Conservation (phyloP, 495 filamentous ascomycete genomes). For the Penicillium verhagenii region DNA sequence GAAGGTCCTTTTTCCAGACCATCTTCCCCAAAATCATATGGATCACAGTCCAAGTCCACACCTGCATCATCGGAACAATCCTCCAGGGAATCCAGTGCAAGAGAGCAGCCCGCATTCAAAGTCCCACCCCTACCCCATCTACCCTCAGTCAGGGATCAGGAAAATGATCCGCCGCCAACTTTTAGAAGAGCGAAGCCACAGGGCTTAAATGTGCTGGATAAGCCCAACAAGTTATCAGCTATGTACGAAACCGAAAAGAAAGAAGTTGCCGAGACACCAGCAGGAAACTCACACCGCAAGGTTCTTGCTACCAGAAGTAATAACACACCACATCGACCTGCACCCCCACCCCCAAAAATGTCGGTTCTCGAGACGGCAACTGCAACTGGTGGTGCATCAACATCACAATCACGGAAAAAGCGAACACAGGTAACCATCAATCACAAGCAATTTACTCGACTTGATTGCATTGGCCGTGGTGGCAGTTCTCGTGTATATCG, state of each 20-base stretch:
- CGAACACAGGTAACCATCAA: conserved; percentile 82
- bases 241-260: conserved; percentile 50
- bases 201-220: conserved; percentile 55
- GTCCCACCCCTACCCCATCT: conserved; percentile 60
- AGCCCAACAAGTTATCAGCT: conserved; percentile 55
- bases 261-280: conserved; percentile 38
- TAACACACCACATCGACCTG: conserved; percentile 81
- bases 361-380: conserved; percentile 90
- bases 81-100: conserved; percentile 36
- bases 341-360: conserved; percentile 92
- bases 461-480: conserved; percentile 88
- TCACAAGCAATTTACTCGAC: conserved; percentile 81
- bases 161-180: conserved; percentile 76
- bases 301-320: conserved; percentile 69
- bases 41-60: conserved; percentile 42
- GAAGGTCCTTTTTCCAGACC: conserved; percentile 40
- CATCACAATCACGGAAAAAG: conserved; percentile 69
- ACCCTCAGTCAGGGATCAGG: conserved; percentile 67
- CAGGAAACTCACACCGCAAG: conserved; percentile 60
- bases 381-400: conserved; percentile 73
- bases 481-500: conserved; percentile 93
- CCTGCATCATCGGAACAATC: conserved; percentile 41
- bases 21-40: conserved; percentile 42
- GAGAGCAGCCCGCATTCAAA: conserved; percentile 59
- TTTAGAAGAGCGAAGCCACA: conserved; percentile 69